phyloP scores from a whole-genome alignment of 371 early-diverging fungal species.

The Thermomucor indicae-seudaticae region DNA sequence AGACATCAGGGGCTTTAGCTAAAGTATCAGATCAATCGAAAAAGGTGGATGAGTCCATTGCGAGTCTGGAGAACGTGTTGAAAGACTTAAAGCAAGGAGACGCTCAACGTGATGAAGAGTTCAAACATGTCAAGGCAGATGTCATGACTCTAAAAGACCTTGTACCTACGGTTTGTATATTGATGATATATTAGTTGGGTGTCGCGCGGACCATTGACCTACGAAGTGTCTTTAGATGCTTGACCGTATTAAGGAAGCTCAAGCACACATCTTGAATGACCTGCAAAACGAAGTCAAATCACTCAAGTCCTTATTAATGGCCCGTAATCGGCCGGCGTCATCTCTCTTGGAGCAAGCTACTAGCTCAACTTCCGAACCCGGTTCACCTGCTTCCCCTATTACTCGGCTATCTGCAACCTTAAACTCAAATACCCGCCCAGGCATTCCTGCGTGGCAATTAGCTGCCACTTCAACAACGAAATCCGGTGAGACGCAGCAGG shows the following conservation, averaged over 20 bases:
- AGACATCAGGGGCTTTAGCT: constrained; percentile 68
- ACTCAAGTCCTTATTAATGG: constrained; percentile 82
- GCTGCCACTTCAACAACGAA: no score
- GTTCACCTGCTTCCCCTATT: background rate
- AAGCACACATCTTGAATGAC: constrained; percentile 71
- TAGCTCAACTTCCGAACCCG: constrained; percentile 19
- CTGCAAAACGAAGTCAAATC: constrained; percentile 92
- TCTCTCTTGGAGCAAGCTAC: constrained; percentile 21
- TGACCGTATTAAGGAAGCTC: constrained; percentile 72
- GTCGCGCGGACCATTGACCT: background rate
- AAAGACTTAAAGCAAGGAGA: constrained; percentile 72
- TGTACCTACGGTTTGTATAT: constrained; percentile 66
- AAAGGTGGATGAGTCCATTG: constrained; percentile 71
- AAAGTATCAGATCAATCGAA: constrained; percentile 69
- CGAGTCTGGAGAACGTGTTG: constrained; percentile 60
- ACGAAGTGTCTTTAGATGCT: constrained; percentile 48
- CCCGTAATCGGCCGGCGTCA: constrained; percentile 55
- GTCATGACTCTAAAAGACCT: constrained; percentile 72
- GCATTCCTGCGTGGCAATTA: constrained; percentile 84
- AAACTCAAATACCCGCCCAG: constrained; percentile 19
- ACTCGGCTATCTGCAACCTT: constrained; percentile 31
- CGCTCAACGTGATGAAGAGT: constrained; percentile 65
- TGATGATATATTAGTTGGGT: background rate
- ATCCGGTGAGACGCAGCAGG: no score
- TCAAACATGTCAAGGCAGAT: constrained; percentile 69